Base-by-base conservation (phyloP, 2,329 filamentous ascomycete species). In the Fusarium nanum region DNA sequence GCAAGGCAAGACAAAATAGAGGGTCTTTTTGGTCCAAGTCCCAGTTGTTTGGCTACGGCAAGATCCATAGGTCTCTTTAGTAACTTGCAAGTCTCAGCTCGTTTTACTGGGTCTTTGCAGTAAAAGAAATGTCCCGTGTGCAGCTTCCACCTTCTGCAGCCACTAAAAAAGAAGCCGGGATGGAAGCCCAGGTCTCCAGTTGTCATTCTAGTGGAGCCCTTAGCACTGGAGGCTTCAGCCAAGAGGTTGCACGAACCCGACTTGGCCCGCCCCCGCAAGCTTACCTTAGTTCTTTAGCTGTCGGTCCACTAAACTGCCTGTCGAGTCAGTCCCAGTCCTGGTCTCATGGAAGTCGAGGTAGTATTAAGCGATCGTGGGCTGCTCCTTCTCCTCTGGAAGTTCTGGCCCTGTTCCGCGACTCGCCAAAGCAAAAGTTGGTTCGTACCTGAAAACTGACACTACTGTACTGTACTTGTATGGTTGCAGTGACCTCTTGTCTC, bases 201-300 rank as follows among this genome's bases (percentile, higher is more conserved):
- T 48, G 32, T 32, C 37, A 25, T 64, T 32, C 41, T 65, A 60
- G 48, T 53, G 56, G 27, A 40, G 41, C 6, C 14, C 6, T 30
- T 30, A 30, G 28, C 28, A 30, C 41, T 20, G 11, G 11, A 23
- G 20, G 18, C 23, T 44, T 47, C 56, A 48, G 46, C 61, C 65
- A 68, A 53, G 49, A 53, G 60, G 50, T 70, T 52, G 57, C 66
- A 50, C 50, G 37, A 65, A 60, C 62, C 62, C 42, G 50, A 60
- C 56, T 71, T 74, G 71, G 73, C 68, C 73, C 73, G 65, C 73
- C 73, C 73, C 73, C 73, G 73, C 73, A 75, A 74, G 71, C 67
- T 74, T 56, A 47, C 62, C 61, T 65, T 64, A 45, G 60, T 45
- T 41, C 14, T 53, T 37, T 22, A 48, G 48, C 42, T 14, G 54